Evolutionary conservation across 495 filamentous ascomycete genomes (phyloP).

Genomic region (Aspergillus wentii): DNA sequence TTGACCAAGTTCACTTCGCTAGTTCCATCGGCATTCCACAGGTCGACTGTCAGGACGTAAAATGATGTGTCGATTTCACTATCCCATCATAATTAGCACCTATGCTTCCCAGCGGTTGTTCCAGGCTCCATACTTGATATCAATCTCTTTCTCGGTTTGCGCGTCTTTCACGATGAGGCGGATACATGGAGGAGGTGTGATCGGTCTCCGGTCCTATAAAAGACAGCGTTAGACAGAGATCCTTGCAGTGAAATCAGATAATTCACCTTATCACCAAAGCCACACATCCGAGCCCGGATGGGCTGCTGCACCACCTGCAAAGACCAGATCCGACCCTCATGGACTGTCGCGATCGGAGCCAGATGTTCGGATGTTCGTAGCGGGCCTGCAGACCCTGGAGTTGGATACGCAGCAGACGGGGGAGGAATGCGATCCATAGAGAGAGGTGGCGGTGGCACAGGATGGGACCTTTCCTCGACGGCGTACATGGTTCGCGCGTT

Average conservation of each 20-base stretch:
- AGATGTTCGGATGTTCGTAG: conserved; percentile 32
- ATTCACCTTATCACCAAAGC: conserved; percentile 93
- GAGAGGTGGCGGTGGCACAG: conserved; percentile 33
- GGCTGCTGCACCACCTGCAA: conserved; percentile 90
- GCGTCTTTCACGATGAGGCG: conserved; percentile 76
- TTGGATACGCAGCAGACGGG: conserved; percentile 37
- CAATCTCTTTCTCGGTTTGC: conserved; percentile 76
- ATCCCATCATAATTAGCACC: conserved; percentile 6
- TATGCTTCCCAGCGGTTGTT: not conserved
- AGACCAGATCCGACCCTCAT: conserved; percentile 53
- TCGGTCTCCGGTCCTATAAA: conserved; percentile 82
- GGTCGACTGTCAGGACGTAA: conserved; percentile 89
- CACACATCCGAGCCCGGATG: conserved; percentile 93
- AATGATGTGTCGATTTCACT: conserved; percentile 80
- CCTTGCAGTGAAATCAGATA: not conserved
- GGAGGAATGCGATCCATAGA: conserved; percentile 46
- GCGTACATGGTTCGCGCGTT: conserved; percentile 37
- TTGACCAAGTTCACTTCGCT: conserved; percentile 92
- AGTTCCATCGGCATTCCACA: conserved; percentile 81
- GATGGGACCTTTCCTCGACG: conserved; percentile 40
- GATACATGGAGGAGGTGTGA: conserved; percentile 93
- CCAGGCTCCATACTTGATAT: conserved; percentile 62
- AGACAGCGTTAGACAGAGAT: not conserved
- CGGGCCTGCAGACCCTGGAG: conserved; percentile 27
- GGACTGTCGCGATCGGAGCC: conserved; percentile 31